Evolutionary conservation across 2,329 filamentous ascomycete species (phyloP).

Genomic region (Monosporascus sp.): DNA sequence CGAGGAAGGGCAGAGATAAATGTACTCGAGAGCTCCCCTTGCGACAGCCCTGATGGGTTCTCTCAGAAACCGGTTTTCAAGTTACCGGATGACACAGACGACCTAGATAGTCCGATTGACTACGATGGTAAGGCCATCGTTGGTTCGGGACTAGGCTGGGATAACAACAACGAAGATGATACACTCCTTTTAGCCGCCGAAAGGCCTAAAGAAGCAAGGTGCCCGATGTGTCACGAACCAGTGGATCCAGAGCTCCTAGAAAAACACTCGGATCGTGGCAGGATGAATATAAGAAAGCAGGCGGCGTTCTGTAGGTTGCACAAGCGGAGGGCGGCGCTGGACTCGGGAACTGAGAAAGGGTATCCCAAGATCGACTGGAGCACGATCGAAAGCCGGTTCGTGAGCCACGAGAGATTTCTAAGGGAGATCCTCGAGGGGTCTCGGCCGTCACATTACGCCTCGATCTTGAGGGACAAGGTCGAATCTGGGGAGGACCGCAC

Average conservation of each 20-base stretch:
- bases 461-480: conserved; percentile 49
- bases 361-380: conserved; percentile 73
- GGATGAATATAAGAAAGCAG: conserved; percentile 54
- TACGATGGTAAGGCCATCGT: conserved; percentile 5
- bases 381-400: conserved; percentile 53
- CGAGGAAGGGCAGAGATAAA: neutral
- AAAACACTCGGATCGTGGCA: conserved; percentile 41
- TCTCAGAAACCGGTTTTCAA: conserved; percentile 19
- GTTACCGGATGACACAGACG: conserved; percentile 16
- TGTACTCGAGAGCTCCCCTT: conserved; percentile 2
- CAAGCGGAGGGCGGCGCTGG: conserved; percentile 48
- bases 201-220: conserved; percentile 33
- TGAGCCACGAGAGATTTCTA: conserved; percentile 49
- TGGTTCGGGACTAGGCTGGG: conserved; percentile 3
- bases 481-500: conserved; percentile 54
- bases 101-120: conserved; percentile 12
- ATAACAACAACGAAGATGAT: conserved; percentile 14
- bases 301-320: conserved; percentile 60
- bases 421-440: conserved; percentile 55
- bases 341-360: conserved; percentile 42
- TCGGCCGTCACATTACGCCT: conserved; percentile 53
- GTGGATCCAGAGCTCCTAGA: conserved; percentile 53
- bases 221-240: conserved; percentile 61
- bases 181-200: conserved; percentile 9
- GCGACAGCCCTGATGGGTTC: conserved; percentile 4